Evolutionary conservation across 2,329 filamentous ascomycete genomes (phyloP).

Genomic region (Neofusicoccum ribis): DNA sequence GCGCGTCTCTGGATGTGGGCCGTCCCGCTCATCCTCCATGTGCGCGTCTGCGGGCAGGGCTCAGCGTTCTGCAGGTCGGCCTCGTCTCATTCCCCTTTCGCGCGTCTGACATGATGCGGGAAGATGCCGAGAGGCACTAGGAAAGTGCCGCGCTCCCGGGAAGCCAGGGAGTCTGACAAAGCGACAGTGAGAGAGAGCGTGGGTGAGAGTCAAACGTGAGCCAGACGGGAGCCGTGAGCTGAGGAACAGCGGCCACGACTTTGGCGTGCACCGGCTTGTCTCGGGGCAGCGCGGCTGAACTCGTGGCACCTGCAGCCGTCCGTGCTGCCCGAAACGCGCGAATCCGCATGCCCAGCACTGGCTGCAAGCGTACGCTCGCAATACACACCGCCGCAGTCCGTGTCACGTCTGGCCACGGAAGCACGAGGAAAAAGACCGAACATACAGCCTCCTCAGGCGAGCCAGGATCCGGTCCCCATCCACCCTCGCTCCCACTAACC

Average conservation of each 20-base stretch:
- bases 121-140: too few species aligned
- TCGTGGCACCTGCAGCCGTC: neutral
- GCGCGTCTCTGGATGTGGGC: neutral
- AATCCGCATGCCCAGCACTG: neutral
- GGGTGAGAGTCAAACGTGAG: too few species aligned
- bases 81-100: too few species aligned
- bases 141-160: neutral
- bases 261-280: neutral
- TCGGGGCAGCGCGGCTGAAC: neutral
- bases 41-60: neutral
- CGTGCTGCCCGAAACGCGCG: too few species aligned
- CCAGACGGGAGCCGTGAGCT: too few species aligned
- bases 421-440: neutral
- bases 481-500: neutral
- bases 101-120: too few species aligned
- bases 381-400: neutral
- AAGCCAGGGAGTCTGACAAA: neutral
- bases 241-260: neutral
- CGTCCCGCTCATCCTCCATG: neutral
- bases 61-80: neutral
- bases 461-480: too few species aligned
- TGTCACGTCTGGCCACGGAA: neutral
- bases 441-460: neutral
- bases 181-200: too few species aligned
- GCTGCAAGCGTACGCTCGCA: neutral